Conservation (phyloP, 1,284 basidiomycete genomes). For the Marasmius sp. region DNA sequence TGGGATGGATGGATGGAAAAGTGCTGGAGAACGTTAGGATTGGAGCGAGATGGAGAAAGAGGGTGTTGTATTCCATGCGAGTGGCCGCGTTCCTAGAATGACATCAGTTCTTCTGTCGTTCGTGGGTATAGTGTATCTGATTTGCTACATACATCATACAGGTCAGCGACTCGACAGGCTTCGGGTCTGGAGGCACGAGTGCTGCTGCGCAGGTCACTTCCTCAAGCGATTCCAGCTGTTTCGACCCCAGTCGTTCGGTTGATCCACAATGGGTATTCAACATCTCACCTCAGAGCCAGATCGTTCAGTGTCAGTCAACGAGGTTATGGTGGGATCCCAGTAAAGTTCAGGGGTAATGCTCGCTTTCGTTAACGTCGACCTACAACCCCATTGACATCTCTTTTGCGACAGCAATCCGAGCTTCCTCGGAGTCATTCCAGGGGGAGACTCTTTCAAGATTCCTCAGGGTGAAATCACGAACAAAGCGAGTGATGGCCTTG, state of each 20-base stretch:
- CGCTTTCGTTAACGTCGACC: background rate
- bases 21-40: background rate
- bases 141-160: slow-evolving; percentile 25
- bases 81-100: too few species aligned
- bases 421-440: slow-evolving; percentile 76
- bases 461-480: slow-evolving; percentile 45
- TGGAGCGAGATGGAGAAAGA: too few species aligned
- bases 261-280: slow-evolving; percentile 58
- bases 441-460: slow-evolving; percentile 71
- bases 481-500: slow-evolving; percentile 41
- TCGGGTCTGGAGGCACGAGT: slow-evolving; percentile 76
- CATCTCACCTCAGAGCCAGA: slow-evolving; percentile 56
- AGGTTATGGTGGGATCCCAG: slow-evolving; percentile 63
- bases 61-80: too few species aligned
- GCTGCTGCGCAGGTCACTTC: slow-evolving; percentile 52
- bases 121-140: background rate
- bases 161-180: slow-evolving; percentile 70
- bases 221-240: slow-evolving; percentile 63
- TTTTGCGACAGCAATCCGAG: slow-evolving; percentile 16
- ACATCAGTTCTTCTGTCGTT: background rate
- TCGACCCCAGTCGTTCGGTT: slow-evolving; percentile 47
- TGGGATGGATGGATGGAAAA: background rate
- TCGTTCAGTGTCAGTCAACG: slow-evolving; percentile 59
- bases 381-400: background rate
- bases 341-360: slow-evolving; percentile 53